Conservation (phyloP, 495 filamentous ascomycete species). For the Saxophila tyrrhenica region DNA sequence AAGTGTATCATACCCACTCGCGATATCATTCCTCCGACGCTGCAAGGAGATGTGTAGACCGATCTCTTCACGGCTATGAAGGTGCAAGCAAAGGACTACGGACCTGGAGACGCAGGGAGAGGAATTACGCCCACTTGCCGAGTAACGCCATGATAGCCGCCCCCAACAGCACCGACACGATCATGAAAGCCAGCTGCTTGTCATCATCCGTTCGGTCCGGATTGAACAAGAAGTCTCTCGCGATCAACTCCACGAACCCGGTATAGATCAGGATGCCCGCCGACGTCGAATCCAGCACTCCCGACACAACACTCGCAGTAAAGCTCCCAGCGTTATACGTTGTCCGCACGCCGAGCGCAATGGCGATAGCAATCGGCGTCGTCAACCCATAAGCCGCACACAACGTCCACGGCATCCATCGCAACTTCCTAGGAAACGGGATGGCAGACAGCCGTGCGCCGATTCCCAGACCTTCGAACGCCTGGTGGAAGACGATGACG, state of each 20-base stretch:
- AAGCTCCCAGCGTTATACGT: constrained; percentile 51
- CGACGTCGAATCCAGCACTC: constrained; percentile 75
- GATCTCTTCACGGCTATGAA: too few species aligned
- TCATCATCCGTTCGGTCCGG: constrained; percentile 59
- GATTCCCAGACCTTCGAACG: constrained; percentile 38
- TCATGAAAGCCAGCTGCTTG: constrained; percentile 51
- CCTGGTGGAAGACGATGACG: constrained; percentile 37
- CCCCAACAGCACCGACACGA: constrained; percentile 60
- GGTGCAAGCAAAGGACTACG: too few species aligned
- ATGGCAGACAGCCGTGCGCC: constrained; percentile 61
- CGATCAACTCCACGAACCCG: constrained; percentile 82
- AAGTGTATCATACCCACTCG: background rate
- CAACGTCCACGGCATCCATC: constrained; percentile 61
- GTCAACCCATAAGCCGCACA: constrained; percentile 58
- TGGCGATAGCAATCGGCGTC: constrained; percentile 72
- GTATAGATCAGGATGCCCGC: constrained; percentile 89
- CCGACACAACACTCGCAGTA: constrained; percentile 62
- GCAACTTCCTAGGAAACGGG: constrained; percentile 56
- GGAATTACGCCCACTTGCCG: constrained; percentile 70
- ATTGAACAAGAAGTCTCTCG: constrained; percentile 93
- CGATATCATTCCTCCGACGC: too few species aligned
- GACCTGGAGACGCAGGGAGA: too few species aligned
- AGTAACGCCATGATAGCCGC: constrained; percentile 72
- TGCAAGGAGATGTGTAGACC: too few species aligned
- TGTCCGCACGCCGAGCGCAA: constrained; percentile 62